Percentiles rank a stretch among this genome's conserved stretches.
Conservation (phyloP, 2,329 filamentous ascomycete species). For the Aschersonia sp. region DNA sequence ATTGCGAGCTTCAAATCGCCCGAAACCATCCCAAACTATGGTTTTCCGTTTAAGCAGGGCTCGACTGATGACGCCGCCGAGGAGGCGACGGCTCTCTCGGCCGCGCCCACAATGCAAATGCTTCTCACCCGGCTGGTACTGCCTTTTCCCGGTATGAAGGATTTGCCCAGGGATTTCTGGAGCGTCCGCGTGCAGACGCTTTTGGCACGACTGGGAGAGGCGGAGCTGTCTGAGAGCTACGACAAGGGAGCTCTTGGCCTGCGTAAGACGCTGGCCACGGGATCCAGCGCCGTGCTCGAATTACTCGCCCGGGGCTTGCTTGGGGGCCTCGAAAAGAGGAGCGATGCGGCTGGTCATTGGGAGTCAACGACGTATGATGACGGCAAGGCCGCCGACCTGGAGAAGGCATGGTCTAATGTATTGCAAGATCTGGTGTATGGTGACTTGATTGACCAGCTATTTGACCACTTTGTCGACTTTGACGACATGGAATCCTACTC, state of each 20-base stretch:
- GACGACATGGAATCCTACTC: slow-evolving; percentile 50
- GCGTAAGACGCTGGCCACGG: slow-evolving; percentile 61
- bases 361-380: slow-evolving; percentile 35
- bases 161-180: slow-evolving; percentile 53
- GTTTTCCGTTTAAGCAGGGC: slow-evolving; percentile 43
- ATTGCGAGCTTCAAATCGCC: slow-evolving; percentile 58
- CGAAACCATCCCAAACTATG: slow-evolving; percentile 49
- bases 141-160: slow-evolving; percentile 48
- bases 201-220: slow-evolving; percentile 46
- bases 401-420: slow-evolving; percentile 51
- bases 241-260: slow-evolving; percentile 64
- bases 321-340: slow-evolving; percentile 29
- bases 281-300: slow-evolving; percentile 54
- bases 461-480: slow-evolving; percentile 44
- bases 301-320: slow-evolving; percentile 51
- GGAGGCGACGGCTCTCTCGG: slow-evolving; percentile 18
- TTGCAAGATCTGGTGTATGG: slow-evolving; percentile 55
- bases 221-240: slow-evolving; percentile 66
- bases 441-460: slow-evolving; percentile 48
- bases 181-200: slow-evolving; percentile 43
- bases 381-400: slow-evolving; percentile 43
- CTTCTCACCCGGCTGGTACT: slow-evolving; percentile 52
- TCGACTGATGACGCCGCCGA: slow-evolving; percentile 9
- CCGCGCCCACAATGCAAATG: slow-evolving; percentile 52
- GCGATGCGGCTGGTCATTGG: slow-evolving; percentile 4